phyloP scores from a whole-genome alignment of 2,329 filamentous ascomycete species.

The Aureobasidium sp. region DNA sequence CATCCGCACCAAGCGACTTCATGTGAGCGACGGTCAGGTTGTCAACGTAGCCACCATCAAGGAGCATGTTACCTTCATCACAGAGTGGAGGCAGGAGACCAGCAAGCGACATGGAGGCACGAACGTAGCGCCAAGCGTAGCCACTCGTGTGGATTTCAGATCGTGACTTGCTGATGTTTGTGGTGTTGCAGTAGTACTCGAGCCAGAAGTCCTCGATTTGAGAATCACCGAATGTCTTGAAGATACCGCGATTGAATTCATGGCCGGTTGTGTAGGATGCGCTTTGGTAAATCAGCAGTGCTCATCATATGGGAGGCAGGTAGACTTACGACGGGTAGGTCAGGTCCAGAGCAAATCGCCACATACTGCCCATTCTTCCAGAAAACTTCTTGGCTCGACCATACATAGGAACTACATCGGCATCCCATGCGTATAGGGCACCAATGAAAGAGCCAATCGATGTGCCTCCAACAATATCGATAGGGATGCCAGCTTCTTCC shows the following conservation, averaged over 20 bases:
- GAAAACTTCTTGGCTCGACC: conserved; percentile 95
- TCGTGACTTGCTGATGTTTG: conserved; percentile 92
- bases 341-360: conserved; percentile 93
- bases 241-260: conserved; percentile 97
- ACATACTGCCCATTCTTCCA: conserved; percentile 97
- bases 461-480: conserved; percentile 90
- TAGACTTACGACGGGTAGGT: conserved; percentile 72
- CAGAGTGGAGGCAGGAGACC: conserved; percentile 89
- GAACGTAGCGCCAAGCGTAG: conserved; percentile 95
- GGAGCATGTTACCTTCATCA: conserved; percentile 92
- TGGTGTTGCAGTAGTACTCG: conserved; percentile 98
- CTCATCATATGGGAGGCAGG: neutral
- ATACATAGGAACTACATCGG: conserved; percentile 94
- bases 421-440: conserved; percentile 89
- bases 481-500: conserved; percentile 92
- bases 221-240: conserved; percentile 93
- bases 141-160: conserved; percentile 91
- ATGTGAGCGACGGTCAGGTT: conserved; percentile 96
- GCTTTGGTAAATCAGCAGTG: conserved; percentile 20
- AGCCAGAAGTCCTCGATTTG: conserved; percentile 99
- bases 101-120: conserved; percentile 93
- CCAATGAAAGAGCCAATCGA: conserved; percentile 96
- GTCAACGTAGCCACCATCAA: conserved; percentile 95
- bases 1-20: conserved; percentile 86
- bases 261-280: conserved; percentile 97